Percentiles rank a stretch among this genome's conserved stretches.
Conservation (phyloP, 768 basidiomycete species). For the Candolleomyces aberdarensis region DNA sequence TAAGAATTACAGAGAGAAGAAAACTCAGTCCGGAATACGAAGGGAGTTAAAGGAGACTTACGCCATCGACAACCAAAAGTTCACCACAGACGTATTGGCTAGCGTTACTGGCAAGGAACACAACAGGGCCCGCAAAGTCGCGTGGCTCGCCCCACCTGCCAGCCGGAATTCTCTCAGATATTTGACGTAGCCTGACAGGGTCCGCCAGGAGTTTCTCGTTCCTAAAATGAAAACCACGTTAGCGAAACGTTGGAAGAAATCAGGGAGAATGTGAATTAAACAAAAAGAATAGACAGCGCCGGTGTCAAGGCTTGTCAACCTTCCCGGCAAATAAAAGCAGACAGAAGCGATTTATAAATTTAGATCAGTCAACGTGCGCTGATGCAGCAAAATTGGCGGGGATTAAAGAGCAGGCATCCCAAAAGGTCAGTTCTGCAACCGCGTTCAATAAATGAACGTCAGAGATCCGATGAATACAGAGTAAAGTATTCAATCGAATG, state of each 20-base stretch:
- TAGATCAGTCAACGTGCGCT: too few relatives aligned
- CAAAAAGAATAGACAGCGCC: too few relatives aligned
- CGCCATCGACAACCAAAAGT: constrained; percentile 68
- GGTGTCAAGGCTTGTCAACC: too few relatives aligned
- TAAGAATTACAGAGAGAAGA: constrained; percentile 20
- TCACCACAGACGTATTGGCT: constrained; percentile 75
- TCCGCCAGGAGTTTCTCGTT: constrained; percentile 50
- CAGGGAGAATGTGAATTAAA: not conserved
- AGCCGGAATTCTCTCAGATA: constrained; percentile 71
- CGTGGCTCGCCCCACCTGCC: constrained; percentile 68
- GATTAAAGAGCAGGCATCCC: too few relatives aligned
- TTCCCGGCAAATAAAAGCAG: too few relatives aligned
- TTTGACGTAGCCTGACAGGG: constrained; percentile 64
- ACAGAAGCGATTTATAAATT: too few relatives aligned
- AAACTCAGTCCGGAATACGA: constrained; percentile 8
- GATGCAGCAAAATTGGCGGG: too few relatives aligned
- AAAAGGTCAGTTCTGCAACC: too few relatives aligned
- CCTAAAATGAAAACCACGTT: constrained; percentile 24
- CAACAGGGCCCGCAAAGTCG: constrained; percentile 71
- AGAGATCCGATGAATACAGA: too few relatives aligned
- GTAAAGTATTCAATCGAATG: too few relatives aligned
- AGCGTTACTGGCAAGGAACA: constrained; percentile 67
- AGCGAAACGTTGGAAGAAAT: not conserved
- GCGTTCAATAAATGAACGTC: too few relatives aligned
- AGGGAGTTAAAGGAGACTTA: constrained; percentile 24